phyloP scores from a whole-genome alignment of 176 grass and related monocot species.

The Poa pratensis region DNA sequence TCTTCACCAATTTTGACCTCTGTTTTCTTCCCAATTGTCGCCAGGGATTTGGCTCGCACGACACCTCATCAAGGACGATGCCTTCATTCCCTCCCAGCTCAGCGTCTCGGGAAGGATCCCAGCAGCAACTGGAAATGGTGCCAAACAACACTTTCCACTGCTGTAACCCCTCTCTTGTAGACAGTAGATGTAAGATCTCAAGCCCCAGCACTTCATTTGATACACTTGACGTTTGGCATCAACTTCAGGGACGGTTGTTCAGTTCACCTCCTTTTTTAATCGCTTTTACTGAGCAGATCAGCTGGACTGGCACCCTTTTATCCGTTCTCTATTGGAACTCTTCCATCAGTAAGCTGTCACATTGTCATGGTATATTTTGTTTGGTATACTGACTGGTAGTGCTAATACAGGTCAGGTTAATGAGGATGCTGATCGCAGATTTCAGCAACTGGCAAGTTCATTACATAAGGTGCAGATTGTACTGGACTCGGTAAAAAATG shows the following conservation, averaged over 20 bases:
- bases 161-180: conserved; percentile 65
- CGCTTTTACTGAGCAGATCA: background rate
- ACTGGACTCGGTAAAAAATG: conserved; percentile 71
- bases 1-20: conserved; percentile 23
- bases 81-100: conserved; percentile 45
- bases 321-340: background rate
- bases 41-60: conserved; percentile 64
- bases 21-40: conserved; percentile 10
- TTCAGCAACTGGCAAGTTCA: conserved; percentile 67
- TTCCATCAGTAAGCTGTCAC: background rate
- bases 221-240: conserved; percentile 11
- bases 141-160: conserved; percentile 47
- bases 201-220: background rate
- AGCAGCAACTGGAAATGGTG: conserved; percentile 71
- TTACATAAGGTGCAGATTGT: conserved; percentile 70
- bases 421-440: conserved; percentile 82
- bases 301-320: conserved; percentile 6
- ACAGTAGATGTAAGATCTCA: conserved; percentile 68
- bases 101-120: conserved; percentile 60
- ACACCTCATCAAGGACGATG: conserved; percentile 61
- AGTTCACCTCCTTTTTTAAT: background rate
- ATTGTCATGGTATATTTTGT: conserved; percentile 15
- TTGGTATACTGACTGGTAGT: background rate
- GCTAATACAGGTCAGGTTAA: conserved; percentile 58
- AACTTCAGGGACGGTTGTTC: background rate